Evolutionary conservation across 1,284 basidiomycete species (phyloP), one percentile per base, ranked within the genome.

Genomic region (Golubevia sp.): DNA sequence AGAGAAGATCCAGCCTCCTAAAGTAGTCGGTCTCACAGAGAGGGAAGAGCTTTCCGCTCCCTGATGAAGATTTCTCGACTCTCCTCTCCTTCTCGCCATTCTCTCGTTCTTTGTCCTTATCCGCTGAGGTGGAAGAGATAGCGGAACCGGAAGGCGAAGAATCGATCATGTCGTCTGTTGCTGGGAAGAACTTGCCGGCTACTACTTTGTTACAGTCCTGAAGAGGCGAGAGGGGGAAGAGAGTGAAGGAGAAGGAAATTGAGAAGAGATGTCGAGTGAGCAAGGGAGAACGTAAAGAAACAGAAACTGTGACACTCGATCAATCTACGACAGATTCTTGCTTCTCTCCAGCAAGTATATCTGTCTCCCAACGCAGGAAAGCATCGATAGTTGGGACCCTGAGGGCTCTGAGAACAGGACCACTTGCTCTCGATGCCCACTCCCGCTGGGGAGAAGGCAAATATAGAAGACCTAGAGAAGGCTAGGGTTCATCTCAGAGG

Each of bases 21-120:
- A 99, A 99, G 85, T 99, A 99, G 84, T 99, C 97, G 62, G 93
- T 90, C 77, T 99, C 96, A 85, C 97, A 99, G n/a, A 97, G 88
- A 1, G 80, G 78, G 57, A 82, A 83, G 48, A 77, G 69, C 44
- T 70, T 66, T 11, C 73, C 68, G 0, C 66, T 64, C 26, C 67
- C 68, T n/a, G n/a, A n/a, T 20, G 64, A 58, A 21, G 30, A 11
- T 34, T 34, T 34, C 30, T 34, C 30, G 4, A 34, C 4, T 34
- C 24, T n/a, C 13, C n/a, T 56, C 23, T 24, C 21, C 3, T 55
- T 38, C 53, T 55, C 53, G n/a, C n/a, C 21, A 11, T 3, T 4
- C n/a, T 55, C 13, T 13, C 27, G 18, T 48, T 49, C 6, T 11
- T 61, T 18, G 2, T 24, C 21, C 6, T 6, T n/a, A 11, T 24